These are phyloP conservation scores for Plantago ovata DNA, from an alignment of 257 asterid species.

Conservation along the genomic window DNA sequence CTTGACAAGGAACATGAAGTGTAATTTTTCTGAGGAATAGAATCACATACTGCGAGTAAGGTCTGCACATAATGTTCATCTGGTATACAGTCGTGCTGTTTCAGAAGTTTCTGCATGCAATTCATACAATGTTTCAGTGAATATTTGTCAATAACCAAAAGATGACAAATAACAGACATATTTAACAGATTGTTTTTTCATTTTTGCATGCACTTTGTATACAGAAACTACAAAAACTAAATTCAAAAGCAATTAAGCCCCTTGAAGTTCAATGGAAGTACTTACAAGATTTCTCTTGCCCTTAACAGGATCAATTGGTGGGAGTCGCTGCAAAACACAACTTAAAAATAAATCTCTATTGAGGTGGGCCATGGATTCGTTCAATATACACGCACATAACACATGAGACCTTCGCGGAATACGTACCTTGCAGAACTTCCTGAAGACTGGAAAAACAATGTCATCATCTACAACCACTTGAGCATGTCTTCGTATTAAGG, in stretches of 20 bases:
- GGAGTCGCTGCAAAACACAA: conserved; percentile 78
- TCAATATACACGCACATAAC: not conserved
- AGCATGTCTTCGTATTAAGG: conserved; percentile 75
- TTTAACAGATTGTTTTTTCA: not conserved
- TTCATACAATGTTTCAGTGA: not conserved
- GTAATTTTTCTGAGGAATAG: not conserved
- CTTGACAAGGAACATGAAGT: conserved; percentile 2
- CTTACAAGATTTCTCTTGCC: conserved; percentile 78
- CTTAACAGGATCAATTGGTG: conserved; percentile 48
- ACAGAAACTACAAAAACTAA: not conserved
- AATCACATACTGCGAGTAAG: conserved; percentile 66
- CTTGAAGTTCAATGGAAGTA: conserved; percentile 14
- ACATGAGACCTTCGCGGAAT: not conserved
- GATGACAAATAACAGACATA: conserved; percentile 1
- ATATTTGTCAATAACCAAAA: not conserved
- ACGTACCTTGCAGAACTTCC: conserved; percentile 78
- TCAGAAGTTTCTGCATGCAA: conserved; percentile 80
- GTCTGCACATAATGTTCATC: conserved; percentile 98
- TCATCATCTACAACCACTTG: conserved; percentile 77
- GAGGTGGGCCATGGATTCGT: no score
- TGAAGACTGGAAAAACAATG: conserved; percentile 55
- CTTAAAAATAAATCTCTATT: no score
- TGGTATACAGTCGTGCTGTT: conserved; percentile 95
- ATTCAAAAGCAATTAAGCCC: conserved; percentile 2
- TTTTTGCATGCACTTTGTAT: not conserved